Evolutionary conservation across 176 grass and related monocot genomes (phyloP), one percentile per base, ranked within the genome.

Genomic region (Ananas comosus): DNA sequence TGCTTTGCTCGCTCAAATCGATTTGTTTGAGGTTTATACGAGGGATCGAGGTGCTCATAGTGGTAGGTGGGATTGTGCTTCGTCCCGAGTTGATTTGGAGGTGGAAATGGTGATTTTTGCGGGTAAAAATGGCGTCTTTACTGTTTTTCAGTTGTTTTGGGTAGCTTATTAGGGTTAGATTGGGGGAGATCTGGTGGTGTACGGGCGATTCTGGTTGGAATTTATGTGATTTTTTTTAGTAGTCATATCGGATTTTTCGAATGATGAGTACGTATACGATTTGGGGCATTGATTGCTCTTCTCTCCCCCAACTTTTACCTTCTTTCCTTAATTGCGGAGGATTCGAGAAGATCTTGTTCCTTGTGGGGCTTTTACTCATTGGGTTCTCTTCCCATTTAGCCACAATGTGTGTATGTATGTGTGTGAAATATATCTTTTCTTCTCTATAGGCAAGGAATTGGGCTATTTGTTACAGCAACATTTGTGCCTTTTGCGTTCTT

Each of bases 41-140:
- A 59, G 10, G 54, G 54, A 59, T 59, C 54, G 16, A 59, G 16
- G 56, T 19, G 21, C 9, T 61, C 56, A 10, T 7, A 61, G 56
- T 21, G 56, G 11, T 13, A 52, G 21, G 11, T 72, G 63, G n/a
- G 19, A 63, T 69, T 73, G 65, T 53, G 48, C 19, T 51, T 24
- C 27, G 25, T n/a, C 2, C 65, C 8, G 33, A 27, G 48, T 56
- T 72, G 58, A 76, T 78, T 70, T 69, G 57, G 73, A 49, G 18
- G 66, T 24, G 17, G 68, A 71, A 64, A 67, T 75, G 56, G 51
- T 61, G 47, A 11, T 70, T 71, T 65, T 72, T 50, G 48, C 5
- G 22, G 21, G 25, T 64, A 17, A 65, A 5, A 28, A 2, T 19
- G 58, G 72, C 14, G 56, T 2, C 65, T 61, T 61, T 61, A 5